phyloP scores from a whole-genome alignment of 2,329 filamentous ascomycete species.

The Penicillium sp. region DNA sequence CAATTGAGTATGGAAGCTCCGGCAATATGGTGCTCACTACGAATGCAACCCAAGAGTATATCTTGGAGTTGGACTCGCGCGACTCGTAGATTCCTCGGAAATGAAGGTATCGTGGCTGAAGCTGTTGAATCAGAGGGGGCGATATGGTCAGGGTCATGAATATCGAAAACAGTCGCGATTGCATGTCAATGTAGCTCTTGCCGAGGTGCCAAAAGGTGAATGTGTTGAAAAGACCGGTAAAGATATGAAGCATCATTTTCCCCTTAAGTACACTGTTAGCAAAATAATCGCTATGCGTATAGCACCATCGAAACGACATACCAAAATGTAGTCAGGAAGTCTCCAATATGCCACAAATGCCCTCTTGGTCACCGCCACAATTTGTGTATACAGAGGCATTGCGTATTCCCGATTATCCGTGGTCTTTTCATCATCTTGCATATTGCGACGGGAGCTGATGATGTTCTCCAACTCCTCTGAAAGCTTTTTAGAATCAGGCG shows the following conservation, averaged over 20 bases:
- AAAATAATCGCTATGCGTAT: not conserved
- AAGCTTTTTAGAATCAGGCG: constrained; percentile 47
- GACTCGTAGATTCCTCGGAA: constrained; percentile 64
- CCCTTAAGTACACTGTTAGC: constrained; percentile 40
- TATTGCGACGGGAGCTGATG: constrained; percentile 44
- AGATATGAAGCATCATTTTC: constrained; percentile 59
- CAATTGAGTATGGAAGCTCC: constrained; percentile 65
- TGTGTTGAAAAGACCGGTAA: constrained; percentile 63
- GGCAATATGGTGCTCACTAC: constrained; percentile 61
- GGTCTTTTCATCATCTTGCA: constrained; percentile 37
- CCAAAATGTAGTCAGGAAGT: constrained; percentile 55
- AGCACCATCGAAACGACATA: constrained; percentile 14
- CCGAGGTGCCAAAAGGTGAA: constrained; percentile 66
- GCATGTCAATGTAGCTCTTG: constrained; percentile 57
- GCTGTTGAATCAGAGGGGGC: constrained; percentile 69
- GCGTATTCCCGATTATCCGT: constrained; percentile 59
- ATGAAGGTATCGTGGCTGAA: constrained; percentile 67
- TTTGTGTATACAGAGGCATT: constrained; percentile 55
- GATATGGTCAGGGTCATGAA: constrained; percentile 74
- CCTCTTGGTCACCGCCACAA: constrained; percentile 52
- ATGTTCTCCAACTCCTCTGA: constrained; percentile 52
- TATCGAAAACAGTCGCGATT: constrained; percentile 67
- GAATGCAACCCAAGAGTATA: constrained; percentile 72
- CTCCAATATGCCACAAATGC: constrained; percentile 63
- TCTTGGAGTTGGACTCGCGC: constrained; percentile 71